These are phyloP conservation scores for Leptographium procerum DNA, from an alignment of 2,329 filamentous ascomycete species.

Conservation along the genomic window DNA sequence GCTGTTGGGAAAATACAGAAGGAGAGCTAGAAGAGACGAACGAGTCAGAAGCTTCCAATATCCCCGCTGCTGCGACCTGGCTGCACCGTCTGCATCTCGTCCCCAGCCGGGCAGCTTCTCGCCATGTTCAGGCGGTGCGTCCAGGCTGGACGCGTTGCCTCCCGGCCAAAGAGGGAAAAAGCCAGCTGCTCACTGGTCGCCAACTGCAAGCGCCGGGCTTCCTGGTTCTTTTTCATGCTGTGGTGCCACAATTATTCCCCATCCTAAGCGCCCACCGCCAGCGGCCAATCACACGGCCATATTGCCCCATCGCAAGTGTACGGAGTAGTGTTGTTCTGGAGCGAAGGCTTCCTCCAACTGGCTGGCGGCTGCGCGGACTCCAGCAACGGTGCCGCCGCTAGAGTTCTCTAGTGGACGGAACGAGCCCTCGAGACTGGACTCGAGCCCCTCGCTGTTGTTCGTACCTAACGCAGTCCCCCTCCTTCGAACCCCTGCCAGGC, in stretches of 20 bases:
- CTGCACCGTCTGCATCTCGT: neutral
- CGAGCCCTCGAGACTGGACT: conserved; percentile 1
- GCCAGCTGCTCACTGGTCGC: neutral
- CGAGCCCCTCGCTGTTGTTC: neutral
- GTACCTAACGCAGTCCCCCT: neutral
- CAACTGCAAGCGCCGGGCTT: neutral
- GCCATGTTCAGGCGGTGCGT: neutral
- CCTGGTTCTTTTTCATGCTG: neutral
- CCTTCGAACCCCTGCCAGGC: conserved; percentile 4
- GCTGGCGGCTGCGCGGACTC: conserved; percentile 7
- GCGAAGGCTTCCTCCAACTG: neutral
- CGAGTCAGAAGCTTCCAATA: neutral
- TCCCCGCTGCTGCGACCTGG: neutral
- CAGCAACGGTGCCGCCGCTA: conserved; percentile 10
- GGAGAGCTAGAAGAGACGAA: too few species aligned
- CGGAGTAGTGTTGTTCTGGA: neutral
- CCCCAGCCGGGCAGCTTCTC: neutral
- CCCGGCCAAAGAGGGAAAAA: neutral
- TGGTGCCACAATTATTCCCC: conserved; percentile 1
- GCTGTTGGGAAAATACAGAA: too few species aligned
- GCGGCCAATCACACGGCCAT: conserved; percentile 8
- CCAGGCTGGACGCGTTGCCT: neutral
- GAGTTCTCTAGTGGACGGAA: conserved; percentile 7
- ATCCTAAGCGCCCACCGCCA: conserved; percentile 8
- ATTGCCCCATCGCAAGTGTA: conserved; percentile 5